phyloP scores from a whole-genome alignment of 169 alveolate species.

The Theileria annulata region DNA sequence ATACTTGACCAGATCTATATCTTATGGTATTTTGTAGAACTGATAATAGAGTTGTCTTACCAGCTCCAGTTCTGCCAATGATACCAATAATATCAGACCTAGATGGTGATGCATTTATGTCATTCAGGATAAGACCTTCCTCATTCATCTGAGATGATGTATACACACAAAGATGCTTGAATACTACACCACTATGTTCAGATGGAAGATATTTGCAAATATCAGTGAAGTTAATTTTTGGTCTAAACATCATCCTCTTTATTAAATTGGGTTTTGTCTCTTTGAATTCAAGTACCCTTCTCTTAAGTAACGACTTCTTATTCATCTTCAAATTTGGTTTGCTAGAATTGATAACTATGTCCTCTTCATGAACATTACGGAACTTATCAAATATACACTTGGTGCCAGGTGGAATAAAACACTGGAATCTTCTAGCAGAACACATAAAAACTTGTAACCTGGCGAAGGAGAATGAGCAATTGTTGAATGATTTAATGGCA shows the following conservation, averaged over 20 bases:
- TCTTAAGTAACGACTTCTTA: background rate
- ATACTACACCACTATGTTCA: slow-evolving; percentile 17
- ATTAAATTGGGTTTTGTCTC: background rate
- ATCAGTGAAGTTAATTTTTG: slow-evolving; percentile 11
- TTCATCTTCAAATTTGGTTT: background rate
- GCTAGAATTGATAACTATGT: background rate
- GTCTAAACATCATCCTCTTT: background rate
- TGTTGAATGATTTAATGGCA: slow-evolving; percentile 23
- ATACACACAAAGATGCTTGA: background rate
- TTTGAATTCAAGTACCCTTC: background rate
- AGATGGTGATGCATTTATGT: slow-evolving; percentile 17
- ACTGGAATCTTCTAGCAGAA: background rate
- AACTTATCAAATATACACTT: background rate
- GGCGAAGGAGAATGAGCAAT: slow-evolving; percentile 1
- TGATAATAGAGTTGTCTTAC: slow-evolving; percentile 46
- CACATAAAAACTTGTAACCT: background rate
- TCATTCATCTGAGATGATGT: background rate
- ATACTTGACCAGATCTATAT: slow-evolving; percentile 29
- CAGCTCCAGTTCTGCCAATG: slow-evolving; percentile 49
- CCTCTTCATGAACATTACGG: slow-evolving; percentile 23
- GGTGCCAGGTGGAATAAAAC: slow-evolving; percentile 7
- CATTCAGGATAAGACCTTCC: slow-evolving; percentile 4
- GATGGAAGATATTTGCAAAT: background rate
- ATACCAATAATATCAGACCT: slow-evolving; percentile 29
- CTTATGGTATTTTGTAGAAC: slow-evolving; percentile 22